Percentiles rank a stretch among this genome's conserved stretches.
phyloP scores from a whole-genome alignment of 2,329 filamentous ascomycete species.

The Capronia coronata region DNA sequence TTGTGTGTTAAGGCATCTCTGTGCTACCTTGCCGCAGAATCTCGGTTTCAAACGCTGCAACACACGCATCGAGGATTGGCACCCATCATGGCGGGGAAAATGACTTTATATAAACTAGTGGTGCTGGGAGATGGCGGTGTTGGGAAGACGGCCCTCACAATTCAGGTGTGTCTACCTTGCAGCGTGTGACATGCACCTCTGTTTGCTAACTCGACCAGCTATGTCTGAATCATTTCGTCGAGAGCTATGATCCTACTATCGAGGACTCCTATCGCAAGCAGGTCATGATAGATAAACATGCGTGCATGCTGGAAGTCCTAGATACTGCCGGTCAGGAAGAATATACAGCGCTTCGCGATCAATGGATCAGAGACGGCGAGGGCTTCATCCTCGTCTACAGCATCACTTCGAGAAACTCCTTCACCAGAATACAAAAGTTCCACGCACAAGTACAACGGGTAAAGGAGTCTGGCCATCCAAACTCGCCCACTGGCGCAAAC shows the following conservation, averaged over 20 bases:
- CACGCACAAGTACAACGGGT: conserved; percentile 96
- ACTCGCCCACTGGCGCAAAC: conserved; percentile 47
- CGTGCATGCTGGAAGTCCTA: conserved; percentile 94
- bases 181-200: not conserved
- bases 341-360: conserved; percentile 91
- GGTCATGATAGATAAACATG: conserved; percentile 82
- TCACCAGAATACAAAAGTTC: conserved; percentile 88
- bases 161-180: conserved; percentile 49
- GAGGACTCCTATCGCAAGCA: conserved; percentile 64
- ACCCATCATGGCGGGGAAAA: conserved; percentile 73
- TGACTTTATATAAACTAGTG: conserved; percentile 94
- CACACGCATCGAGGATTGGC: conserved; percentile 13
- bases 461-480: conserved; percentile 68
- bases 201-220: conserved; percentile 49
- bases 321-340: conserved; percentile 98
- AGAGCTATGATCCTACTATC: conserved; percentile 70
- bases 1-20: not conserved
- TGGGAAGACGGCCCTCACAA: conserved; percentile 87
- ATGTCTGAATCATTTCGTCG: conserved; percentile 96
- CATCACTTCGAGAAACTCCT: conserved; percentile 94
- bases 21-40: conserved; percentile 8
- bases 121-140: conserved; percentile 91
- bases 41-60: conserved; percentile 1
- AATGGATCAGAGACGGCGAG: conserved; percentile 97
- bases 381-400: conserved; percentile 97